phyloP scores from a whole-genome alignment of 2,329 filamentous ascomycete species.

The Nemania sp. region DNA sequence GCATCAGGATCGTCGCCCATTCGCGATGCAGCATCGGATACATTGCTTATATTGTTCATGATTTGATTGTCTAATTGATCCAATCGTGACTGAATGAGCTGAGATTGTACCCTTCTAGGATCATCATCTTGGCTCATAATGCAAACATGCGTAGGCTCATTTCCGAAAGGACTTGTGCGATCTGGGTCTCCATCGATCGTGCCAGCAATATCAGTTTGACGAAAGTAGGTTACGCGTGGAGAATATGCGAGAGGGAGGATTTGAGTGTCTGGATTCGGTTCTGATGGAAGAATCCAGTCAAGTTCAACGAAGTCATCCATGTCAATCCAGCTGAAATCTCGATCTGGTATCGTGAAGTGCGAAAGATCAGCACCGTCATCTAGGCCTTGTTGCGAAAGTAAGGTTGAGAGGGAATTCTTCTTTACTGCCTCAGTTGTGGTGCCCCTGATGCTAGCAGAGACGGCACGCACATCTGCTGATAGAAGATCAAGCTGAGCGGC shows the following conservation, averaged over 20 bases:
- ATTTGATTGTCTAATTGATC: slow-evolving; percentile 83
- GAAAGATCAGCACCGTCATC: slow-evolving; percentile 77
- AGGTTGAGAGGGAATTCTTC: slow-evolving; percentile 64
- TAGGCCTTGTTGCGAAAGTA: slow-evolving; percentile 64
- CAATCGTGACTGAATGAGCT: slow-evolving; percentile 85
- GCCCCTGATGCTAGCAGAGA: slow-evolving; percentile 89
- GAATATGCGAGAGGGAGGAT: slow-evolving; percentile 93
- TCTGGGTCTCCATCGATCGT: slow-evolving; percentile 83
- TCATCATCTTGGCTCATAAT: slow-evolving; percentile 94
- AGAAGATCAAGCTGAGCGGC: slow-evolving; percentile 93
- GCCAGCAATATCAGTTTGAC: slow-evolving; percentile 91
- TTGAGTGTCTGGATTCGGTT: slow-evolving; percentile 91
- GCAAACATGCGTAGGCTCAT: slow-evolving; percentile 93
- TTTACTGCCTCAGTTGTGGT: slow-evolving; percentile 82
- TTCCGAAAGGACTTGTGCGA: slow-evolving; percentile 88
- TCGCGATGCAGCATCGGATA: slow-evolving; percentile 81
- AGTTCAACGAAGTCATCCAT: slow-evolving; percentile 99
- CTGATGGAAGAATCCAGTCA: slow-evolving; percentile 93
- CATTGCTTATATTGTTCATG: slow-evolving; percentile 75
- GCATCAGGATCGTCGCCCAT: slow-evolving; percentile 65
- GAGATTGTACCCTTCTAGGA: slow-evolving; percentile 86
- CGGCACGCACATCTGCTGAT: slow-evolving; percentile 89
- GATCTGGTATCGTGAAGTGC: slow-evolving; percentile 93
- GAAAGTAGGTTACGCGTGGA: slow-evolving; percentile 96
- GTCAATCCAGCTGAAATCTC: slow-evolving; percentile 96